Base-by-base conservation (phyloP, 148 eudicot genomes). In the Diospyros lotus region DNA sequence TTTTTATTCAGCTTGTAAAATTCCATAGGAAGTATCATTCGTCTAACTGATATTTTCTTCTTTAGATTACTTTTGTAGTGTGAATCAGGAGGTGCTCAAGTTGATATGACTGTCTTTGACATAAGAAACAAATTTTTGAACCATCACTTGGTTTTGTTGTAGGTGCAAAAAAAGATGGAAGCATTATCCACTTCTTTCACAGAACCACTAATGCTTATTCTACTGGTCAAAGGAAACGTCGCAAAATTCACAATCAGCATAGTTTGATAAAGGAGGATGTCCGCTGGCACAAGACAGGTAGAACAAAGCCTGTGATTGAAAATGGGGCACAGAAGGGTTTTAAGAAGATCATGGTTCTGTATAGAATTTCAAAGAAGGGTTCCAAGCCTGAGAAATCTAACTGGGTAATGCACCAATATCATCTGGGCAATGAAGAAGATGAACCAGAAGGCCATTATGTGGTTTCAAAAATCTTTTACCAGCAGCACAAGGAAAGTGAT, bases 401-500 rank as follows among this genome's bases (percentile, higher is more conserved):
- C 62, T 92, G 94, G 97, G 93, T 90, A 12, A 90, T 90, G 97
- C 97, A 92, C 79, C 95, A 92, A 70, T 92, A 92, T 79, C 97
- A 92, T 79, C 77, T 92, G 72, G 95, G 93, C 18, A 69, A 61
- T 6, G 76, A 81, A 64, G 95, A 92, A 63, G 91, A 92, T 74
- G 95, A 92, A 74, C 77, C 62, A 45, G 90, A 87, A 54, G 95
- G 88, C 2, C 75, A 84, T 60, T 89, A 75, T 66, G 95, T 92
- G 10, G 93, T 90, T 70, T 87, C 95, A 4, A 92, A 87, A 78
- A 80, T 92, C 14, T 86, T 76, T 39, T 92, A 86, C 75, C 89
- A 92, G 71, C 77, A 79, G 46, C 76, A 73, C 42, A 86, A 85
- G 80, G 82, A 75, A 38, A 72, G 4, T 51, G 87, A 78, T 4